Percentiles rank a stretch among this genome's conserved stretches.
These are phyloP conservation scores for Volvox carteri DNA, from an alignment of 163 green algal species.

Conservation along the genomic window DNA sequence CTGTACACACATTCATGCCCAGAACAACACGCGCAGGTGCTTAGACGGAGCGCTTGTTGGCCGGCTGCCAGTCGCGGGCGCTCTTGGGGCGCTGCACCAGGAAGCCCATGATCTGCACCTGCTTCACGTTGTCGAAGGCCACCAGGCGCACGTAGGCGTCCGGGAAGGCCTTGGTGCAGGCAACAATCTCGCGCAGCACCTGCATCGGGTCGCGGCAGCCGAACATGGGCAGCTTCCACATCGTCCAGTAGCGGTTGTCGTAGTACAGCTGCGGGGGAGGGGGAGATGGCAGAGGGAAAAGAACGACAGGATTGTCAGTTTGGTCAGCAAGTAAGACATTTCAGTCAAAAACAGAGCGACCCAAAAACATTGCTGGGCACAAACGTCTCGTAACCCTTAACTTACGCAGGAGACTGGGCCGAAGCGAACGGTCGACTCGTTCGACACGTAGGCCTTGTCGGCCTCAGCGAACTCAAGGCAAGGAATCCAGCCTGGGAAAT, in stretches of 20 bases:
- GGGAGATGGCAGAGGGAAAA: background rate
- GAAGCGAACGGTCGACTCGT: conserved; percentile 71
- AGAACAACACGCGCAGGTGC: too few relatives aligned
- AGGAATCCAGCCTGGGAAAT: conserved; percentile 69
- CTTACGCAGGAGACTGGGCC: conserved; percentile 36
- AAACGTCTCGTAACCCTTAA: too few relatives aligned
- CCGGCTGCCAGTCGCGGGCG: conserved; percentile 78
- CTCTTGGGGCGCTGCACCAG: conserved; percentile 89
- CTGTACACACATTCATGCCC: too few relatives aligned
- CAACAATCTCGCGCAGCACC: conserved; percentile 86
- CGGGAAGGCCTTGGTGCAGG: conserved; percentile 86
- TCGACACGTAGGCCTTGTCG: conserved; percentile 82
- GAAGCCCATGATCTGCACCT: conserved; percentile 93
- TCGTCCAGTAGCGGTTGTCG: conserved; percentile 97
- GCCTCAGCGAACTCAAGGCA: conserved; percentile 94
- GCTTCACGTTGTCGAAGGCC: conserved; percentile 79
- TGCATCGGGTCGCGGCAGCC: conserved; percentile 92
- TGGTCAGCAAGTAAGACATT: background rate
- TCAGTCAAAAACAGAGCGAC: too few relatives aligned
- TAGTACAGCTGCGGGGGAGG: conserved; percentile 83
- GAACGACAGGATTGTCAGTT: too few relatives aligned
- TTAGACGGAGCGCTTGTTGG: conserved; percentile 59
- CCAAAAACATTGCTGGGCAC: too few relatives aligned
- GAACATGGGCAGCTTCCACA: conserved; percentile 99
- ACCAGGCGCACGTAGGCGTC: conserved; percentile 92